Percentiles rank a stretch among this genome's conserved stretches.
phyloP scores from a whole-genome alignment of 1,284 basidiomycete species.

The Cutaneotrichosporon cyanovorans region DNA sequence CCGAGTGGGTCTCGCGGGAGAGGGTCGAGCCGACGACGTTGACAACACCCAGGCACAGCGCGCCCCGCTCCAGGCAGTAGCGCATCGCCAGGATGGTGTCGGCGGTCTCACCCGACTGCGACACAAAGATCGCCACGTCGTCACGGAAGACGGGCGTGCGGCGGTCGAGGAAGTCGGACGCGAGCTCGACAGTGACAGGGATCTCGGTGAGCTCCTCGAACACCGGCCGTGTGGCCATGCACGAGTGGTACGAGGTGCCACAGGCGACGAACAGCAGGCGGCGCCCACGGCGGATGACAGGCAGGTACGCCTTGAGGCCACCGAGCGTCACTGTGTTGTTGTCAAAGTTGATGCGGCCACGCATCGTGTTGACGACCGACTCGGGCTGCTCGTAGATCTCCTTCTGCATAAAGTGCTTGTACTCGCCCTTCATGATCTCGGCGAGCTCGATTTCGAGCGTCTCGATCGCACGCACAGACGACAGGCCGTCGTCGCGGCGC shows the following conservation, averaged over 20 bases:
- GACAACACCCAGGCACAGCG: slow-evolving; percentile 88
- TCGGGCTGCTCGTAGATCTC: slow-evolving; percentile 99
- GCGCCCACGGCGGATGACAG: slow-evolving; percentile 88
- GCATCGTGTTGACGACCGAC: slow-evolving; percentile 99
- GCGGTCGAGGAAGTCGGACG: slow-evolving; percentile 96
- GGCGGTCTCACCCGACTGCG: slow-evolving; percentile 97
- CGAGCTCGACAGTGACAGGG: slow-evolving; percentile 93
- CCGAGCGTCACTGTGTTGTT: slow-evolving; percentile 84
- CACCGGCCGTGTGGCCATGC: slow-evolving; percentile 82
- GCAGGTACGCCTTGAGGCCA: slow-evolving; percentile 89
- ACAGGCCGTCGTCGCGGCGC: slow-evolving; percentile 72
- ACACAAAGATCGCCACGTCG: slow-evolving; percentile 93
- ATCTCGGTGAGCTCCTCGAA: slow-evolving; percentile 99
- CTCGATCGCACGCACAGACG: slow-evolving; percentile 89
- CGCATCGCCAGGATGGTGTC: slow-evolving; percentile 94
- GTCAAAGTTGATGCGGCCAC: slow-evolving; percentile 99
- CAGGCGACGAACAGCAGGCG: slow-evolving; percentile 96
- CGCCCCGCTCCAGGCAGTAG: slow-evolving; percentile 94
- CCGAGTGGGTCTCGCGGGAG: slow-evolving; percentile 97
- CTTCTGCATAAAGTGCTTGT: slow-evolving; percentile 99
- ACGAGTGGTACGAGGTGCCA: slow-evolving; percentile 96
- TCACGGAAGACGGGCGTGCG: slow-evolving; percentile 99
- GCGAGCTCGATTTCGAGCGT: slow-evolving; percentile 98
- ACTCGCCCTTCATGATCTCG: slow-evolving; percentile 99
- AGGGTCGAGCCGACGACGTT: slow-evolving; percentile 98